These are phyloP conservation scores for Lachnum nothofagi DNA, from an alignment of 2,329 filamentous ascomycete genomes.

Conservation along the genomic window DNA sequence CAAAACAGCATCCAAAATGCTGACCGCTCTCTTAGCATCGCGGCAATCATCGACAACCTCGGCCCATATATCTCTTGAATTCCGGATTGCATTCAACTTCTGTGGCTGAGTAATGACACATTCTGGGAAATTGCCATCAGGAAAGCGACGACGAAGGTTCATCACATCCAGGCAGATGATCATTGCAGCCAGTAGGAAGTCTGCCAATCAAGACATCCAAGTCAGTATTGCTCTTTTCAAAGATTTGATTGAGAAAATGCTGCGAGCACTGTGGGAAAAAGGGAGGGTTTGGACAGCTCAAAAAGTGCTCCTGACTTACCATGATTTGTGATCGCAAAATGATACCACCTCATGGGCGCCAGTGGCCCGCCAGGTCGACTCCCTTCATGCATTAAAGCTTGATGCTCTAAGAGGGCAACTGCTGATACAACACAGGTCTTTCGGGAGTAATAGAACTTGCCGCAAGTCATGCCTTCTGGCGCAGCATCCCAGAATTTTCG, in stretches of 20 bases:
- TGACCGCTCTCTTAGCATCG: slow-evolving; percentile 22
- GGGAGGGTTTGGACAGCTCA: no score
- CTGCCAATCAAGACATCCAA: no score
- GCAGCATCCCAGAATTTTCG: slow-evolving; percentile 48
- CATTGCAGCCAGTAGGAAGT: slow-evolving; percentile 58
- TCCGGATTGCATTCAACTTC: slow-evolving; percentile 20
- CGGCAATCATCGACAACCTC: slow-evolving; percentile 21
- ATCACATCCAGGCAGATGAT: slow-evolving; percentile 48
- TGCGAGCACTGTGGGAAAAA: no score
- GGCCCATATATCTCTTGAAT: slow-evolving; percentile 23
- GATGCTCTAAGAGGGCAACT: slow-evolving; percentile 44
- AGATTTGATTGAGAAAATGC: no score
- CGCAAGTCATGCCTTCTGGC: slow-evolving; percentile 28
- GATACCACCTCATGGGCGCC: slow-evolving; percentile 49
- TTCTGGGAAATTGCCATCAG: slow-evolving; percentile 1
- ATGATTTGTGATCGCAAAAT: slow-evolving; percentile 52
- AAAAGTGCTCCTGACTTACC: no score
- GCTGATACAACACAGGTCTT: slow-evolving; percentile 47
- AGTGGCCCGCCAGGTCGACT: slow-evolving; percentile 50
- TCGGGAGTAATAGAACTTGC: slow-evolving; percentile 49
- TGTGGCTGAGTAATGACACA: slow-evolving; percentile 16
- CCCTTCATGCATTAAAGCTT: slow-evolving; percentile 45
- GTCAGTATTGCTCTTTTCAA: no score
- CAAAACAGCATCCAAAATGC: slow-evolving; percentile 19
- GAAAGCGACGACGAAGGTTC: slow-evolving; percentile 6